A percentile compares a stretch with the other conserved stretches of the same genome.
Conservation (phyloP, 1,284 basidiomycete species). For the Albatrellus sp. region DNA sequence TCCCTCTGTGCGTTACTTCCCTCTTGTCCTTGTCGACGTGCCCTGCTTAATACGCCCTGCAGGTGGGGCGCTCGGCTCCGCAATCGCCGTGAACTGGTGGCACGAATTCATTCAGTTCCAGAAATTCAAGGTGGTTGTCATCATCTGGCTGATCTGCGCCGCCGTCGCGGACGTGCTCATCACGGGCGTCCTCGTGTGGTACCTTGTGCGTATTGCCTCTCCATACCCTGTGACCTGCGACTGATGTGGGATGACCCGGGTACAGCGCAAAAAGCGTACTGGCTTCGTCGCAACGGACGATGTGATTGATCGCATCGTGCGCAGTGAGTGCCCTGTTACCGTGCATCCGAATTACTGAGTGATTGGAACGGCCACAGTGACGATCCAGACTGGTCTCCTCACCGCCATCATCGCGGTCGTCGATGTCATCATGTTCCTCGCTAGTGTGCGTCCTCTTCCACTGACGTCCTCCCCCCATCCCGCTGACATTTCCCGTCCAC, state of each 20-base stretch:
- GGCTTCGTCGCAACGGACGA: slow-evolving; percentile 23
- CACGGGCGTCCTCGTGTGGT: slow-evolving; percentile 19
- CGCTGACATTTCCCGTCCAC: not conserved
- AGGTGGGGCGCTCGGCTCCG: slow-evolving; percentile 23
- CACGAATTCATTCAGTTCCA: slow-evolving; percentile 23
- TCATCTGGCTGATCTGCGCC: slow-evolving; percentile 23
- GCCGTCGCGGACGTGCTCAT: slow-evolving; percentile 21
- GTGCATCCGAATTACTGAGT: not conserved
- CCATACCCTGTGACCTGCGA: not conserved
- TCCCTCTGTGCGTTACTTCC: slow-evolving; percentile 8
- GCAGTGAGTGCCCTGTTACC: slow-evolving; percentile 19
- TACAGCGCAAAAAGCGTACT: slow-evolving; percentile 27
- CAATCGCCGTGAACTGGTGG: slow-evolving; percentile 23
- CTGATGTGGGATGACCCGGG: not conserved
- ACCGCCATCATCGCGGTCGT: slow-evolving; percentile 21
- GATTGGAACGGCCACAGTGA: slow-evolving; percentile 15
- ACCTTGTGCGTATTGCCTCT: slow-evolving; percentile 14
- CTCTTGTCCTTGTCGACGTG: not conserved
- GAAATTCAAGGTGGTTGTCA: slow-evolving; percentile 23
- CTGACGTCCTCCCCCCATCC: not conserved
- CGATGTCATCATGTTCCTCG: slow-evolving; percentile 23
- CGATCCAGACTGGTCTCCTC: slow-evolving; percentile 25
- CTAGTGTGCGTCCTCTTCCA: slow-evolving; percentile 16
- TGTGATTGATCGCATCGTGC: slow-evolving; percentile 27
- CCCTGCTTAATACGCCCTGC: too few species aligned